These are phyloP conservation scores for Sclerotinia spermophila DNA, from an alignment of 2,329 filamentous ascomycete genomes.

Conservation along the genomic window DNA sequence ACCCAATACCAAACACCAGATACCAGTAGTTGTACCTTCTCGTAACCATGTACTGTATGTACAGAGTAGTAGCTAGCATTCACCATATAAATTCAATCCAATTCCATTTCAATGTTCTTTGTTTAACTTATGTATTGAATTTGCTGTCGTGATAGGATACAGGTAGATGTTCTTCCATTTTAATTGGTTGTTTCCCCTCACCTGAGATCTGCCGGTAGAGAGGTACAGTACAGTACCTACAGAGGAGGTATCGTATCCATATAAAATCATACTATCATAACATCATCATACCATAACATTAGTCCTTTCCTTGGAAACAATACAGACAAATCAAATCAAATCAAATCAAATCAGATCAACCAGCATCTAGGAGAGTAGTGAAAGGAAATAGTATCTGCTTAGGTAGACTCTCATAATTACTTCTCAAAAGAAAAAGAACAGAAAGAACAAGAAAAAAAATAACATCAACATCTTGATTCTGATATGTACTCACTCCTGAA, in stretches of 20 bases:
- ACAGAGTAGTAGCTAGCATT: neutral
- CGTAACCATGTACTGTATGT: neutral
- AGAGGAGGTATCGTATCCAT: too few relatives aligned
- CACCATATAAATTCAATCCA: neutral
- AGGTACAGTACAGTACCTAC: too few relatives aligned
- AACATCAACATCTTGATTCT: neutral
- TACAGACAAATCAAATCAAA: neutral
- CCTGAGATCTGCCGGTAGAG: neutral
- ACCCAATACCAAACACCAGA: neutral
- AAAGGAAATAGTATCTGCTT: neutral
- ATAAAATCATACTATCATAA: neutral
- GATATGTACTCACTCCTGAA: neutral
- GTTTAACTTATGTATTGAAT: neutral
- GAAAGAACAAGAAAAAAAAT: neutral
- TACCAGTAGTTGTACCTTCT: neutral
- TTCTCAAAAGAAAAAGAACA: neutral
- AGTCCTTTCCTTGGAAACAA: neutral
- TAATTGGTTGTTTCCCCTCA: constrained; percentile 4
- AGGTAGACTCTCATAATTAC: neutral
- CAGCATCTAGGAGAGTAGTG: neutral
- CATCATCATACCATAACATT: neutral
- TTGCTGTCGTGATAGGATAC: neutral
- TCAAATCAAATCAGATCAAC: neutral
- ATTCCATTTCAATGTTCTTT: neutral
- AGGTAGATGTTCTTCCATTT: neutral